Base-by-base conservation (phyloP, 2,329 filamentous ascomycete genomes). In the Arthroderma sp. region DNA sequence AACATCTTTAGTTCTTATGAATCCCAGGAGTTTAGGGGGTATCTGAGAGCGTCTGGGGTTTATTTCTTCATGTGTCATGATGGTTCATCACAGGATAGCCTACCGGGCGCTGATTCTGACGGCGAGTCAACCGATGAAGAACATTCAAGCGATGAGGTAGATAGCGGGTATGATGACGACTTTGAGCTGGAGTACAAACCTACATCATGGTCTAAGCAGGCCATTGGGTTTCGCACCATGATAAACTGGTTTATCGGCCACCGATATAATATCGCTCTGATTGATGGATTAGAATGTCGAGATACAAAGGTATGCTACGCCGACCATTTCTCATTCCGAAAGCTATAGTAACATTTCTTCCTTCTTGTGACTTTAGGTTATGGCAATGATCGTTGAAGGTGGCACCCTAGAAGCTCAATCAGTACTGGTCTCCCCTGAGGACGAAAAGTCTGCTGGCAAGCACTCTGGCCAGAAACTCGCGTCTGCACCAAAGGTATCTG, bases 41-140 rank as follows among this genome's bases (percentile, higher is more conserved):
- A 84, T 53, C 62, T 83, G 1, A 50, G 63, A 2, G 55, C 57
- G 1, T 69, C 71, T 27, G 71, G 75, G 0, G 65, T 78, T 3
- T 79, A 83, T 55, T 84, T 86, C 52, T 62, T 85, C 43, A 73
- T 87, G 66, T 76, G 74, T 43, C 79, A 83, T 51, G 78, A 85
- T 56, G 81, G 79, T 11, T 53, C 61, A 29, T 38, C 45, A 15
- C 6, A 28, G 6, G 29, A 31, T 6, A 36, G 8, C 5, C 4
- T 11, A 40, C 10, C 22, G 10, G 29, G 10, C 38, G 15, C 9
- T 29, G 5, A 40, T 7, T n/a, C 43, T 31, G 38, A 29, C 30
- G 40, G 30, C 8, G 30, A 47, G 28, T n/a, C 22, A 4, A 32
- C 42, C 29, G 47, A 40, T 36, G 45, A 45, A 33, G n/a, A 61